These are phyloP conservation scores for Aspergillus flavus DNA, from an alignment of 2,329 filamentous ascomycete genomes.

Conservation along the genomic window DNA sequence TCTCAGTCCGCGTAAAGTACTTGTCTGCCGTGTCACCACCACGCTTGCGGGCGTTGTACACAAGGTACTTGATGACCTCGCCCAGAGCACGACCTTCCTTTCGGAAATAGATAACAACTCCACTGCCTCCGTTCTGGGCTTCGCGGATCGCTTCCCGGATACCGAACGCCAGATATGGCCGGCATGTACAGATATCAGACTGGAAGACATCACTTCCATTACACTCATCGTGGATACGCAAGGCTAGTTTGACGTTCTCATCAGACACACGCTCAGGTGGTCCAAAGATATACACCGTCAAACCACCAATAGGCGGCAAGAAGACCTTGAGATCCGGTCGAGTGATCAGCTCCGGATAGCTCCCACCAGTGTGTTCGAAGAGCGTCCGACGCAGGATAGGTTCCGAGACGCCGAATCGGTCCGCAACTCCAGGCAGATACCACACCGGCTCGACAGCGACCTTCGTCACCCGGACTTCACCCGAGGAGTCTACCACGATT, in stretches of 20 bases:
- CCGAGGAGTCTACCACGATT: slow-evolving; percentile 81
- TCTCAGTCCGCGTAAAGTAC: slow-evolving; percentile 97
- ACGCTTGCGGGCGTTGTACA: slow-evolving; percentile 58
- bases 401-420: slow-evolving; percentile 91
- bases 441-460: slow-evolving; percentile 94
- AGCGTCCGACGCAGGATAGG: slow-evolving; percentile 80
- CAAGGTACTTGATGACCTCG: slow-evolving; percentile 87
- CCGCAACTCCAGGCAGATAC: slow-evolving; percentile 85
- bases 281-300: slow-evolving; percentile 97
- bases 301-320: slow-evolving; percentile 88
- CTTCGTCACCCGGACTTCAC: slow-evolving; percentile 92
- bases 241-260: slow-evolving; percentile 74
- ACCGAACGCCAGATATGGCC: slow-evolving; percentile 91
- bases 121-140: slow-evolving; percentile 89
- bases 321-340: slow-evolving; percentile 94
- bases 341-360: slow-evolving; percentile 95
- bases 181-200: slow-evolving; percentile 94
- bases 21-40: slow-evolving; percentile 43
- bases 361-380: slow-evolving; percentile 94
- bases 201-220: slow-evolving; percentile 98
- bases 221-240: slow-evolving; percentile 86
- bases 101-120: slow-evolving; percentile 97
- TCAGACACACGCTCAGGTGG: slow-evolving; percentile 94
- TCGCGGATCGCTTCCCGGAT: slow-evolving; percentile 98
- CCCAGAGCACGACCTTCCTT: slow-evolving; percentile 94